These are phyloP conservation scores for Peronospora farinosa DNA, from an alignment of 352 stramenopile species.

Conservation along the genomic window DNA sequence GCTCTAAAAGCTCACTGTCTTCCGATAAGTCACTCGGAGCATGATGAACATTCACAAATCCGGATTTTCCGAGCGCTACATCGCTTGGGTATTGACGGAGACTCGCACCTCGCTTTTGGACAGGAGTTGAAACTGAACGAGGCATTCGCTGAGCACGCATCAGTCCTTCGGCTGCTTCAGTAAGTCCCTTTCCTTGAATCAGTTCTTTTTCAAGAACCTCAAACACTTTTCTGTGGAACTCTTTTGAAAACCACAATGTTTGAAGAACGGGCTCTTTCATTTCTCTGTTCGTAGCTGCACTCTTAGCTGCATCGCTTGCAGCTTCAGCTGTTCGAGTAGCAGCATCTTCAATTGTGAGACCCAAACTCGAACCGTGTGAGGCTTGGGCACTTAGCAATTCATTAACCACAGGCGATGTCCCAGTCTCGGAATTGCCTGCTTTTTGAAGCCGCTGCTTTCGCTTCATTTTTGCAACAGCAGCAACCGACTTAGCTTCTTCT, in stretches of 20 bases:
- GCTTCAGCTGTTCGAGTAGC: constrained; percentile 56
- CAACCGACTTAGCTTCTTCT: constrained; percentile 58
- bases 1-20: constrained; percentile 48
- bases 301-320: constrained; percentile 75
- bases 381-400: constrained; percentile 5
- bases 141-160: constrained; percentile 76
- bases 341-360: constrained; percentile 49
- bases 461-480: constrained; percentile 63
- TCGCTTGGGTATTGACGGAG: constrained; percentile 45
- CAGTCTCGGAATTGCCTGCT: constrained; percentile 14
- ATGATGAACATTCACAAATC: constrained; percentile 33
- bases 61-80: constrained; percentile 32
- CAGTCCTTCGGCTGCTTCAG: constrained; percentile 67
- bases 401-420: constrained; percentile 6
- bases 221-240: constrained; percentile 84
- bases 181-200: constrained; percentile 54
- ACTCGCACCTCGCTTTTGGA: constrained; percentile 47
- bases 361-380: constrained; percentile 21
- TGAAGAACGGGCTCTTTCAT: constrained; percentile 71
- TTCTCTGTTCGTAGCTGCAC: constrained; percentile 59
- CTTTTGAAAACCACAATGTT: constrained; percentile 83
- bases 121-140: constrained; percentile 71
- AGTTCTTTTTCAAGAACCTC: constrained; percentile 82
- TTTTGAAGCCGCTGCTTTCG: constrained; percentile 61
- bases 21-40: constrained; percentile 31